Evolutionary conservation across 1,284 basidiomycete species (phyloP).

Genomic region (Puccinia triticina): DNA sequence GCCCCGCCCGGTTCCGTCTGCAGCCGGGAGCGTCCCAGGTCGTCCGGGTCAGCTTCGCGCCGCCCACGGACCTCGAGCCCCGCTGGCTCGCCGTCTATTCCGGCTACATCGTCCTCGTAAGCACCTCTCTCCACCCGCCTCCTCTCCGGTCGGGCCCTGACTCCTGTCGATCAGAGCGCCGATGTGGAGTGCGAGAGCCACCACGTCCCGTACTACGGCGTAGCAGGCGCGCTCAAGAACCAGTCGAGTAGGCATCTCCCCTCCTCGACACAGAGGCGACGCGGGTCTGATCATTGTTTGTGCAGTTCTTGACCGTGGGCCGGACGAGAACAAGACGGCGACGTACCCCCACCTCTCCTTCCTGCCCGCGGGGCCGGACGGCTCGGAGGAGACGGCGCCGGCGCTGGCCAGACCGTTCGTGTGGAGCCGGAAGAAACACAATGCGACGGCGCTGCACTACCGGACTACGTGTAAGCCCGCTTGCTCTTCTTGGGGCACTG

Average conservation of each 20-base stretch:
- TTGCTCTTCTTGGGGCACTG: no score
- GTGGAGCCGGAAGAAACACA: neutral
- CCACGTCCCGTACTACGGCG: slow-evolving; percentile 36
- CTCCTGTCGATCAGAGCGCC: slow-evolving; percentile 11
- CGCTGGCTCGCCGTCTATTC: slow-evolving; percentile 32
- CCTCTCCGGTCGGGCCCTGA: neutral
- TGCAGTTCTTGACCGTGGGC: neutral
- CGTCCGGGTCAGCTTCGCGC: slow-evolving; percentile 2
- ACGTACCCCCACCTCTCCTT: neutral
- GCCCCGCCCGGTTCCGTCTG: neutral
- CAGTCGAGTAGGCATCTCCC: slow-evolving; percentile 13
- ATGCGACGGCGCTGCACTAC: neutral
- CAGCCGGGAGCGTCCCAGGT: slow-evolving; percentile 4
- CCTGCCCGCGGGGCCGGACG: neutral
- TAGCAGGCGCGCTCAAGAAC: slow-evolving; percentile 31
- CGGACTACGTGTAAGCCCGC: neutral
- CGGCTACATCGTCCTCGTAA: slow-evolving; percentile 39
- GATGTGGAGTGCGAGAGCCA: slow-evolving; percentile 35
- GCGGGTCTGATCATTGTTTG: neutral
- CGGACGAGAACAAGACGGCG: neutral
- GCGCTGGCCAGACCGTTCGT: neutral
- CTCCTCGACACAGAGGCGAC: no score
- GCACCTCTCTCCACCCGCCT: neutral
- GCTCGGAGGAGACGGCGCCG: neutral
- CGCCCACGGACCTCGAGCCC: neutral